phyloP scores from a whole-genome alignment of 495 filamentous ascomycete genomes.

The Arthonia radiata region DNA sequence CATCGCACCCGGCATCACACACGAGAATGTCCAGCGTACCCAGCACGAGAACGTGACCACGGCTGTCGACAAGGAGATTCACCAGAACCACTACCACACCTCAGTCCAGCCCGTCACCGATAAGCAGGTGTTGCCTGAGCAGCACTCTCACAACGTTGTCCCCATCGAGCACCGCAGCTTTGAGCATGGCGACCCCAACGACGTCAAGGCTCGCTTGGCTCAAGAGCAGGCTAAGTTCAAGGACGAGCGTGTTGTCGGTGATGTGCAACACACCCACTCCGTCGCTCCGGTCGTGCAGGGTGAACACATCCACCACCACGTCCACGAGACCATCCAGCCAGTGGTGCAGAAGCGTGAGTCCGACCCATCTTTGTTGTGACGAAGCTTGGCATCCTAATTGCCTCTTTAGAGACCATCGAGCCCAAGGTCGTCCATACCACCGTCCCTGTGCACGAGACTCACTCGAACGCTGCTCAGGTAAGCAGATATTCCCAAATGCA shows the following conservation, averaged over 20 bases:
- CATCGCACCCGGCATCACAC: constrained; percentile 30
- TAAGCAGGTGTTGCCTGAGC: constrained; percentile 20
- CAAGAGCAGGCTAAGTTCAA: constrained; percentile 25
- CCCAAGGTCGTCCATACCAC: constrained; percentile 40
- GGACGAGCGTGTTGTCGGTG: constrained; percentile 19
- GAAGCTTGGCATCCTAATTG: background rate
- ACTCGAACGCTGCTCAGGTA: constrained; percentile 33
- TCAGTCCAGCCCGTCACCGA: constrained; percentile 26
- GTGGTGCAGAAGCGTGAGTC: constrained; percentile 28
- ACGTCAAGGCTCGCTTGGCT: constrained; percentile 18
- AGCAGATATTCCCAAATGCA: no score
- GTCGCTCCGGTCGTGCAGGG: constrained; percentile 23
- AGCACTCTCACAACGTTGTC: constrained; percentile 22
- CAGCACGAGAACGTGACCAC: constrained; percentile 28
- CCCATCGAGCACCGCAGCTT: constrained; percentile 28
- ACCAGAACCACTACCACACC: constrained; percentile 33
- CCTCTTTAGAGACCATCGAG: constrained; percentile 28
- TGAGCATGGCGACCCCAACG: constrained; percentile 25
- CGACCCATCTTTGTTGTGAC: background rate
- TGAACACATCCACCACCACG: constrained; percentile 28
- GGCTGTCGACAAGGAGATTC: constrained; percentile 35
- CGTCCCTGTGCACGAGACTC: constrained; percentile 39
- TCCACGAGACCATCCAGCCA: constrained; percentile 39
- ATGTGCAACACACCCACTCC: constrained; percentile 21
- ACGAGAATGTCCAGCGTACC: constrained; percentile 26